Conservation (phyloP, 352 stramenopile genomes). For the Aphanomyces invadans region DNA sequence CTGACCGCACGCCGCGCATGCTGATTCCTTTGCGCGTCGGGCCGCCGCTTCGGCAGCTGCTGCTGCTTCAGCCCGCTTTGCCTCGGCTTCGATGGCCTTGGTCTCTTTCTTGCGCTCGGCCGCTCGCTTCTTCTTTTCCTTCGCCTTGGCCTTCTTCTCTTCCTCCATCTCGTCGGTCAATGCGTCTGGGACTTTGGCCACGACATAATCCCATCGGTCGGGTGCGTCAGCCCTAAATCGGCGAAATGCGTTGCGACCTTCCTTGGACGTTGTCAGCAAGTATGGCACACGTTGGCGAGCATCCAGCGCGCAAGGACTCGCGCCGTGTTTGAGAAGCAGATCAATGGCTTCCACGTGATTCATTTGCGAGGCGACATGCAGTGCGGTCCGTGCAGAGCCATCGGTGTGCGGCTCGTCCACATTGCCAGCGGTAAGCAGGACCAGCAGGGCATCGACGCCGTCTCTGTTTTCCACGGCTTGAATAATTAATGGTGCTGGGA, state of each 20-base stretch:
- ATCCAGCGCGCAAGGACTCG: constrained; percentile 81
- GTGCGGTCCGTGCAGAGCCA: constrained; percentile 58
- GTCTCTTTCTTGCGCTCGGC: constrained; percentile 89
- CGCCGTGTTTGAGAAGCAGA: constrained; percentile 72
- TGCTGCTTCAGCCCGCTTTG: constrained; percentile 59
- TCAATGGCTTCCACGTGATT: constrained; percentile 41
- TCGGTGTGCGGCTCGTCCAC: constrained; percentile 54
- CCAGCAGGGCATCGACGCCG: constrained; percentile 33
- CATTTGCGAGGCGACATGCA: constrained; percentile 58
- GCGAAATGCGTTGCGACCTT: constrained; percentile 87
- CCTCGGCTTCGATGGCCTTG: constrained; percentile 62
- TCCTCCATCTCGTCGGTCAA: constrained; percentile 78
- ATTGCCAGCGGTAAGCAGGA: constrained; percentile 29
- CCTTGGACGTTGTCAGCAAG: constrained; percentile 83
- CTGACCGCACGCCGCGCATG: constrained; percentile 73
- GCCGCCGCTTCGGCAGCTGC: constrained; percentile 25
- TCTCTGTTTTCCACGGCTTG: constrained; percentile 26
- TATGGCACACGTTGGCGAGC: constrained; percentile 77
- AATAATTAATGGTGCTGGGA: constrained; percentile 21
- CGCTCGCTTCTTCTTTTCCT: constrained; percentile 81
- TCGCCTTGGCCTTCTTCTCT: constrained; percentile 77
- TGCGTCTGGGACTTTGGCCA: constrained; percentile 60
- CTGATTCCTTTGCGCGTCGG: constrained; percentile 57
- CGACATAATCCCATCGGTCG: constrained; percentile 67
- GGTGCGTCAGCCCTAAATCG: constrained; percentile 76